Conservation (phyloP, 2,329 filamentous ascomycete species). For the Pestalotiopsis sp. region DNA sequence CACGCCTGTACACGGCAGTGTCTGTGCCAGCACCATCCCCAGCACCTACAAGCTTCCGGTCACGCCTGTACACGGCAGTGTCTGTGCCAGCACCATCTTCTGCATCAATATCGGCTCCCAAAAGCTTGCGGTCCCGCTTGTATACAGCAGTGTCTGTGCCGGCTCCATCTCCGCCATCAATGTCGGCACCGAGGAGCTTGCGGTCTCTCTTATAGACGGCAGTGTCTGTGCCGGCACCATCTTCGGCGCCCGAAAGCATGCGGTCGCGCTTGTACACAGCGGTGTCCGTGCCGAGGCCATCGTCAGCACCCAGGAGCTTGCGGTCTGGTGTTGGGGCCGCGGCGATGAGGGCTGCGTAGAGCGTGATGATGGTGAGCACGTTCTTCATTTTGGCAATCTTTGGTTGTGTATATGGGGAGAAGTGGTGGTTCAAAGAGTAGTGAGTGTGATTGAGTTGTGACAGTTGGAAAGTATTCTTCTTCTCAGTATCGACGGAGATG, state of each 20-base stretch:
- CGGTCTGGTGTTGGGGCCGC: background rate
- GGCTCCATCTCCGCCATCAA: background rate
- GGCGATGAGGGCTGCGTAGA: background rate
- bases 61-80: background rate
- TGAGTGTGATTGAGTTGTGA: background rate
- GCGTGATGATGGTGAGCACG: background rate
- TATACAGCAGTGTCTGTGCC: background rate
- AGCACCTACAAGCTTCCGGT: no score
- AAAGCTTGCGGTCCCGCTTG: no score
- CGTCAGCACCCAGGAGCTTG: background rate
- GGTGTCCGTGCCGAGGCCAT: background rate
- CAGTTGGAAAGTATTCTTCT: background rate
- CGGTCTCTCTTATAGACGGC: background rate
- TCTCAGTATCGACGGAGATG: background rate
- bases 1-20: background rate
- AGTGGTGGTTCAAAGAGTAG: background rate
- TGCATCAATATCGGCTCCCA: no score
- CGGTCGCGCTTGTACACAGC: background rate
- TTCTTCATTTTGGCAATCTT: background rate
- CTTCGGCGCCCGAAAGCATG: background rate
- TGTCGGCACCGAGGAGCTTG: background rate
- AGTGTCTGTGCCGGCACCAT: background rate
- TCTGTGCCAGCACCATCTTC: background rate
- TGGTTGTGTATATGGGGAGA: background rate
- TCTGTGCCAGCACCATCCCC: no score